Evolutionary conservation across 2,329 filamentous ascomycete genomes (phyloP), one percentile per base, ranked within the genome.

Genomic region (Exophiala bonariae): DNA sequence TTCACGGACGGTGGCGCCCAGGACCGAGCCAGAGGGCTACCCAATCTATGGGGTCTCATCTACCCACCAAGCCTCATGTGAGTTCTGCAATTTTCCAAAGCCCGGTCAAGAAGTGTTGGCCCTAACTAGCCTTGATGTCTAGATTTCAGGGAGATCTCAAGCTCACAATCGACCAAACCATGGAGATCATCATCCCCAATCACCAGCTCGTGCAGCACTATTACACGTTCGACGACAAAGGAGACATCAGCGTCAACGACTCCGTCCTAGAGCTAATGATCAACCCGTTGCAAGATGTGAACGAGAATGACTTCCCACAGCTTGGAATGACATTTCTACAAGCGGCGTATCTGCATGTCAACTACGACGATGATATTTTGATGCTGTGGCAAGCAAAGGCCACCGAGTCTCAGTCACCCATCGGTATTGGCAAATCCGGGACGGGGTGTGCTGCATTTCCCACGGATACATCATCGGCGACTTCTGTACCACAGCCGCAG

Each of bases 311-410:
- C 20, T 28, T 47, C 11, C 44, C 44, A 6, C n/a, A 41, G 16
- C 23, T 47, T 28, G 44, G 36, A n/a, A 41, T 41, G 36, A 47
- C 44, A 4, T 47, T 47, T 19, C 22, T 47, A 16, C 44, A 47
- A 34, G 44, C 44, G 20, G 44, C 44, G 20, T 47, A 47, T 18
- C 44, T 47, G 14, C 44, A 47, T 36, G 44, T 47, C 26, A 47
- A 47, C 22, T 47, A 41, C 36, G 44, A 47, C 22, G 22, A 41
- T 13, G 37, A 41, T 16, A 14, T 10, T 7, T 43, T 34, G 14
- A 43, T 30, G 11, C 5, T 43, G 11, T 43, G 40, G 40, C 26
- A 43, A 43, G 40, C 40, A 43, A 43, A 43, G 11, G 22, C 40
- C 7, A 43, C 40, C 14, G 40, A 30, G 6, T 10, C 14, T 4